Evolutionary conservation across 2,329 filamentous ascomycete species (phyloP).

Genomic region (Colletotrichum filicis): DNA sequence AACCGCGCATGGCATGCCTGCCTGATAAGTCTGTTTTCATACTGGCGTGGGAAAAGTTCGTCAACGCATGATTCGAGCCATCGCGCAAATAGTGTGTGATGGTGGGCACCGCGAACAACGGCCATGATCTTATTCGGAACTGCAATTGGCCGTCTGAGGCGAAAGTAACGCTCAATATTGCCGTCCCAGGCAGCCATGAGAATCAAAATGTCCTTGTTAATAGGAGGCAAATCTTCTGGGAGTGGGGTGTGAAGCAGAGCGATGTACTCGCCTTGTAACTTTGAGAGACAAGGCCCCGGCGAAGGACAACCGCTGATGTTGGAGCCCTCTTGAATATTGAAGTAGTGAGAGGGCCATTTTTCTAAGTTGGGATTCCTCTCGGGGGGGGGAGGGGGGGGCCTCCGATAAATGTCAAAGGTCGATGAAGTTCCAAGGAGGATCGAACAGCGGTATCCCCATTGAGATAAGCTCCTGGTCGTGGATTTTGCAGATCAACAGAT

Average conservation of each 20-base stretch:
- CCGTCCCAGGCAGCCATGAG: constrained; percentile 49
- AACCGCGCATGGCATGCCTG: constrained; percentile 41
- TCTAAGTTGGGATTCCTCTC: neutral
- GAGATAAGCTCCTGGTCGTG: constrained; percentile 35
- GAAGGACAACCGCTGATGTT: constrained; percentile 26
- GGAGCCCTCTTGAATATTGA: constrained; percentile 45
- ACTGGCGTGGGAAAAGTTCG: neutral
- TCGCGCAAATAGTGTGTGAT: constrained; percentile 48
- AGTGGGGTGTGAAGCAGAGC: constrained; percentile 43
- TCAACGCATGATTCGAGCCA: constrained; percentile 37
- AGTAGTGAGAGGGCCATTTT: constrained; percentile 1
- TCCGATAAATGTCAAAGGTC: neutral
- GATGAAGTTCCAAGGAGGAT: neutral
- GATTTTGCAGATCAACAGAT: constrained; percentile 34
- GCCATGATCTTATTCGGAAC: constrained; percentile 41
- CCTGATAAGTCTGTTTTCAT: neutral
- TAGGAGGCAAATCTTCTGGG: constrained; percentile 47
- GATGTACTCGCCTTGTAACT: constrained; percentile 25
- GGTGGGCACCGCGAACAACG: constrained; percentile 48
- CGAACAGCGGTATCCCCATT: constrained; percentile 49
- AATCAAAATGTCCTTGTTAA: constrained; percentile 51
- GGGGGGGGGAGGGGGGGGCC: no score
- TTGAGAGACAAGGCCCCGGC: neutral
- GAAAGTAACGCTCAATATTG: constrained; percentile 51
- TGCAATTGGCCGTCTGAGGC: constrained; percentile 44